Percentiles rank a stretch among this genome's conserved stretches.
Conservation (phyloP, 768 basidiomycete species). For the Lactifluus hygrophoroides region DNA sequence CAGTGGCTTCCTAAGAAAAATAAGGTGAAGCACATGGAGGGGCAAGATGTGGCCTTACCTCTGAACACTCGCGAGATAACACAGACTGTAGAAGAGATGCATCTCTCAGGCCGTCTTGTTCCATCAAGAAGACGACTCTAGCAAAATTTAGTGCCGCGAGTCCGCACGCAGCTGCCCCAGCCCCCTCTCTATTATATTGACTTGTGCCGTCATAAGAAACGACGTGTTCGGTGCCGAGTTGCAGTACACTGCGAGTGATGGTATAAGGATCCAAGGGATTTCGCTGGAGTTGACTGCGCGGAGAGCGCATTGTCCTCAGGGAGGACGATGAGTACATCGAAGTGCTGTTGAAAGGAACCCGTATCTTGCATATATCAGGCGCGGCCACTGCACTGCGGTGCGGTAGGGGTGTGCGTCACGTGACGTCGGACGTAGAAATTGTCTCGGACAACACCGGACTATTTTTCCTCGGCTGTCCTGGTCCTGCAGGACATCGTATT, state of each 20-base stretch:
- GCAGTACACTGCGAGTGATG: background rate
- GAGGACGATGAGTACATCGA: background rate
- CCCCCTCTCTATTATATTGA: slow-evolving; percentile 38
- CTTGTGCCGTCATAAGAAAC: slow-evolving; percentile 44
- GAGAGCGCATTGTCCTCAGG: slow-evolving; percentile 27
- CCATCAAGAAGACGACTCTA: slow-evolving; percentile 37
- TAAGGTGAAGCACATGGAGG: background rate
- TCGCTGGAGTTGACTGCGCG: background rate
- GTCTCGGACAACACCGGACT: background rate
- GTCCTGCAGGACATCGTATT: too few relatives aligned
- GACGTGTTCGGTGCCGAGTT: slow-evolving; percentile 28
- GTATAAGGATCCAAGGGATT: background rate
- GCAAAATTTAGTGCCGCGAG: slow-evolving; percentile 61
- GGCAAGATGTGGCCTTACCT: slow-evolving; percentile 27
- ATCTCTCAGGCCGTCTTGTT: slow-evolving; percentile 27
- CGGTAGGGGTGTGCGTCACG: too few relatives aligned
- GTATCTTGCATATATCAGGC: too few relatives aligned
- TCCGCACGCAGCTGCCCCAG: slow-evolving; percentile 50
- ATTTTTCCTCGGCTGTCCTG: too few relatives aligned
- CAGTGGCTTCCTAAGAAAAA: slow-evolving; percentile 41
- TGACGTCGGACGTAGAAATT: background rate
- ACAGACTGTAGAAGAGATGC: slow-evolving; percentile 29
- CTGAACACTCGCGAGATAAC: slow-evolving; percentile 27
- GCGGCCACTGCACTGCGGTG: too few relatives aligned
- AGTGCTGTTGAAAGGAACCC: too few relatives aligned